A percentile compares a stretch with the other conserved stretches of the same genome.
phyloP scores from a whole-genome alignment of 1,139 yeast species.

The Kluyveromyces marxianus region DNA sequence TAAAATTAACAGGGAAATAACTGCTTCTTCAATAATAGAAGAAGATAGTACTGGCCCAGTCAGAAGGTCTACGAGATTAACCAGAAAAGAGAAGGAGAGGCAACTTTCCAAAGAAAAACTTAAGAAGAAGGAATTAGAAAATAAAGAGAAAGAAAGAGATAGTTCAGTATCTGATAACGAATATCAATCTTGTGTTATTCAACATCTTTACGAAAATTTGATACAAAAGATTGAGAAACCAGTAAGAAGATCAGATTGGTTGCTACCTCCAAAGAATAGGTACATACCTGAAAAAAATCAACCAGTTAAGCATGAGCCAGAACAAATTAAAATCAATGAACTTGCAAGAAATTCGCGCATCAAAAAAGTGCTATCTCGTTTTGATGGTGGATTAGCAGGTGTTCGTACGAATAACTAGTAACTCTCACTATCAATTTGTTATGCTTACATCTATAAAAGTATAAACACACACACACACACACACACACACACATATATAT shows the following conservation, averaged over 20 bases:
- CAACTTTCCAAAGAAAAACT: not conserved
- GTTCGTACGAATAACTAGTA: conserved; percentile 16
- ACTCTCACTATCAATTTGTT: not conserved
- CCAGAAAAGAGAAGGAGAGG: conserved; percentile 13
- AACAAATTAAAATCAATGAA: conserved; percentile 27
- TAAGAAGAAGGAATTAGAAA: conserved; percentile 2
- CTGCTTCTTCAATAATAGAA: conserved; percentile 15
- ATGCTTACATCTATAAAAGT: too few relatives aligned
- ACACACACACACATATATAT: not conserved
- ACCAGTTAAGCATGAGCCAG: conserved; percentile 26
- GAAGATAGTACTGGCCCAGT: conserved; percentile 10
- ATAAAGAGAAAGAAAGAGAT: conserved; percentile 1
- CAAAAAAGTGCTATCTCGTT: conserved; percentile 22
- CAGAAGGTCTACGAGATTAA: conserved; percentile 26
- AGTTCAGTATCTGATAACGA: conserved; percentile 4
- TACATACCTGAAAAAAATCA: conserved; percentile 29
- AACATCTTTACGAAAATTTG: conserved; percentile 24
- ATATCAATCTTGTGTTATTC: conserved; percentile 8
- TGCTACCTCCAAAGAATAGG: conserved; percentile 25
- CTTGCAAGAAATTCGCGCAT: conserved; percentile 22
- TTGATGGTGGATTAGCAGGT: conserved; percentile 31
- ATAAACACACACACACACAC: too few relatives aligned
- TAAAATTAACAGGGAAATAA: conserved; percentile 11
- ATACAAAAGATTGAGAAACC: conserved; percentile 26
- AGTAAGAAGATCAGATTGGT: conserved; percentile 30